Evolutionary conservation across 768 basidiomycete genomes (phyloP).

Genomic region (Suillus sp.): DNA sequence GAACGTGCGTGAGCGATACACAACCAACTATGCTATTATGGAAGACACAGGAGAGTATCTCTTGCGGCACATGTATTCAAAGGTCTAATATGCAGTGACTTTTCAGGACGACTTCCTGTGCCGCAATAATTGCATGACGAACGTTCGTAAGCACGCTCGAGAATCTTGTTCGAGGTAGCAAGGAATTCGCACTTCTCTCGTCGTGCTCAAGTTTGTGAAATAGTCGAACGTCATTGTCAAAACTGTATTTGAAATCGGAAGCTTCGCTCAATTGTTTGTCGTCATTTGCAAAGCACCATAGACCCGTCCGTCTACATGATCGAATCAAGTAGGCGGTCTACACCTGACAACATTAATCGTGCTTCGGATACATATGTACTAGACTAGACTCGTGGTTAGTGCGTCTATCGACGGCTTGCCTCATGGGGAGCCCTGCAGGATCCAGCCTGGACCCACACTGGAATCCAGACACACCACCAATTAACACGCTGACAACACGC

Average conservation of each 20-base stretch:
- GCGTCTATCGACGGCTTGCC: not conserved
- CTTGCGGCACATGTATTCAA: constrained; percentile 31
- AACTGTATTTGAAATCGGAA: too few relatives aligned
- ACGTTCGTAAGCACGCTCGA: constrained; percentile 87
- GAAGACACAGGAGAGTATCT: constrained; percentile 90
- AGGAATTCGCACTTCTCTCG: constrained; percentile 86
- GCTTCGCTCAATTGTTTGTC: not conserved
- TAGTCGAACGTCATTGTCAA: constrained; percentile 72
- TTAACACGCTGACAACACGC: not conserved
- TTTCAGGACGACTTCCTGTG: constrained; percentile 65
- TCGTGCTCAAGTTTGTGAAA: constrained; percentile 76
- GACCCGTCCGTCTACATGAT: not conserved
- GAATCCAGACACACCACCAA: not conserved
- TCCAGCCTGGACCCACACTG: not conserved
- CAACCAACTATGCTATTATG: not conserved
- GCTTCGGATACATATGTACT: not conserved
- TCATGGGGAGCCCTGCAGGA: not conserved
- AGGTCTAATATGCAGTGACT: constrained; percentile 1
- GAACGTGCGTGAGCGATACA: not conserved
- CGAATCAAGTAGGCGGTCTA: not conserved
- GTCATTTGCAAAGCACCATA: not conserved
- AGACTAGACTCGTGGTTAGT: not conserved
- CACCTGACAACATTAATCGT: not conserved
- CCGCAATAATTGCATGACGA: constrained; percentile 85
- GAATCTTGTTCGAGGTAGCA: constrained; percentile 90